These are phyloP conservation scores for Massarina eburnea DNA, from an alignment of 2,329 filamentous ascomycete species.

Conservation along the genomic window DNA sequence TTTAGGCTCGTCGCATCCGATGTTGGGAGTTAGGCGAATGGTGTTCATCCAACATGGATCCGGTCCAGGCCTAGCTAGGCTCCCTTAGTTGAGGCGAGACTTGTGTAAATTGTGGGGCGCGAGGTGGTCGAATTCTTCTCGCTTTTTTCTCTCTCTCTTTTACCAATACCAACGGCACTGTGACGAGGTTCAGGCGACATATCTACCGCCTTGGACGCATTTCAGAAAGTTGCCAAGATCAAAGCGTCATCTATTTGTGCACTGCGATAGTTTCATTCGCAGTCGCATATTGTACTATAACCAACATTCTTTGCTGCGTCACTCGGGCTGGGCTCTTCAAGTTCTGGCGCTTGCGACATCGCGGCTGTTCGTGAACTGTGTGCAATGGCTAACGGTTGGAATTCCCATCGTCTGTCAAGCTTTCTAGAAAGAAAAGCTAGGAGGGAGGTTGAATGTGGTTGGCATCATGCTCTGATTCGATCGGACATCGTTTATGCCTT, in stretches of 20 bases:
- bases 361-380: too few relatives aligned
- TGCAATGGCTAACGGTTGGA: too few relatives aligned
- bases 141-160: not conserved
- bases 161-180: not conserved
- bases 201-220: not conserved
- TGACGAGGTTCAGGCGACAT: not conserved
- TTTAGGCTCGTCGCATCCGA: too few relatives aligned
- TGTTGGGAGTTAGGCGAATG: too few relatives aligned
- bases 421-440: too few relatives aligned
- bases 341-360: too few relatives aligned
- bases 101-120: not conserved
- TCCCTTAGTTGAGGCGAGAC: not conserved
- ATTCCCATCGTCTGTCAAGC: too few relatives aligned
- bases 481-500: too few relatives aligned
- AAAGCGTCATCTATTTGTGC: slow-evolving; percentile 2
- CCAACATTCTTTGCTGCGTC: slow-evolving; percentile 1
- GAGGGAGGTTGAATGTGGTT: too few relatives aligned
- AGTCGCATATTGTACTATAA: slow-evolving; percentile 4
- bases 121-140: not conserved
- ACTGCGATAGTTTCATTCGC: not conserved
- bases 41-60: not conserved
- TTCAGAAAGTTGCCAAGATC: not conserved
- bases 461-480: too few relatives aligned
- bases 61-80: not conserved
- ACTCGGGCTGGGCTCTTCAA: too few relatives aligned